Conservation (phyloP, 1,284 basidiomycete genomes). For the Ustilago loliicola region DNA sequence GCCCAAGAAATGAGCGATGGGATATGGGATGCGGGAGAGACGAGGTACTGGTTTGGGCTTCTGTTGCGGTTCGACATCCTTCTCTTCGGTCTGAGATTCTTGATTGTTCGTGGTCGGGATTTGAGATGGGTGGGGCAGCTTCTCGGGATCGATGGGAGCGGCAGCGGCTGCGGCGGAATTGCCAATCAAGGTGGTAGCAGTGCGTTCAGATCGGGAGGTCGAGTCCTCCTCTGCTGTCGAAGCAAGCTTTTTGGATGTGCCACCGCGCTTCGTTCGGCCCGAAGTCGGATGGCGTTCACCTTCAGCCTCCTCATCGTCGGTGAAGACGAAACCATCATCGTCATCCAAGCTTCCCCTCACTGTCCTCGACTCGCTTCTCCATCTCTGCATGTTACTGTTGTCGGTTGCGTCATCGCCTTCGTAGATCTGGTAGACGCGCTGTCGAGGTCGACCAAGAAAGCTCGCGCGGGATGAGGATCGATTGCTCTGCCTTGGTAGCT, state of each 20-base stretch:
- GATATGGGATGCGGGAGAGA: conserved; percentile 50
- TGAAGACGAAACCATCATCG: conserved; percentile 39
- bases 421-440: conserved; percentile 46
- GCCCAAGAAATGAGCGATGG: conserved; percentile 50
- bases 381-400: neutral
- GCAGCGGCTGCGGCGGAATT: conserved; percentile 7
- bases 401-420: neutral
- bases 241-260: conserved; percentile 13
- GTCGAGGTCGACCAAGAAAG: conserved; percentile 44
- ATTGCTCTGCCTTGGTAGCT: conserved; percentile 17
- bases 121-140: neutral
- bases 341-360: conserved; percentile 41
- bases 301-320: conserved; percentile 25
- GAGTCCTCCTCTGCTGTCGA: conserved; percentile 23
- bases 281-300: neutral
- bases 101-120: neutral
- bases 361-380: conserved; percentile 43
- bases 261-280: neutral
- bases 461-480: conserved; percentile 45
- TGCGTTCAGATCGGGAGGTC: conserved; percentile 14
- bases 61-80: conserved; percentile 41
- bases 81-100: conserved; percentile 5
- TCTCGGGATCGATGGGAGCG: conserved; percentile 10
- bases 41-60: conserved; percentile 31
- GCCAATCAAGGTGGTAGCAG: conserved; percentile 26